Base-by-base conservation (phyloP, 75 land plant species). In the Pinus tabuliformis region DNA sequence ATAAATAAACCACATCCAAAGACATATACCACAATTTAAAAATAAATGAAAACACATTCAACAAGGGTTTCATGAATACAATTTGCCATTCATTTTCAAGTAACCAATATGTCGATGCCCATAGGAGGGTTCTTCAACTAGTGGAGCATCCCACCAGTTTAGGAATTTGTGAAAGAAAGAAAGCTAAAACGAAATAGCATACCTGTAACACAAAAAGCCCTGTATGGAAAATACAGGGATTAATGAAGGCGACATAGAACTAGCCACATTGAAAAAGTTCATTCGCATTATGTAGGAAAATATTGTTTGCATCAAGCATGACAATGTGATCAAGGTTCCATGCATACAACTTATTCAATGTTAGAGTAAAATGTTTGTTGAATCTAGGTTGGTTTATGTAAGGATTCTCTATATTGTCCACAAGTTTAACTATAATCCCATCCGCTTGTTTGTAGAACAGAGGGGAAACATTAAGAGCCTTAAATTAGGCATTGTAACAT, bases 311-410 rank as follows among this genome's bases (percentile, higher is more conserved):
- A 74, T 97, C 99, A 33, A 97, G 86, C 99, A 97, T 97, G 24
- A 97, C 85, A 39, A 97, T 95, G 11, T 97, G 83, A 13, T 97
- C 98, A 79, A 97, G 78, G 52, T 78, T 90, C 99, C 99, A 97
- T 5, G 93, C 99, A 70, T 97, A 97, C 54, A 97, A 76, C 82
- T 97, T 97, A 86, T 97, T 97, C 77, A 94, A 70, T 56, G 99
- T 89, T 33, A 86, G 78, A 81, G 85, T 88, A 78, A 94, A 94
- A 66, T 95, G 82, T 33, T 65, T 74, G 61, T 96, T 74, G 70
- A 89, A 92, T 36, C 83, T 80, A 11, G 59, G 52, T 56, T 89
- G 92, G 5, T 68, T 61, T 75, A 76, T 79, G 56, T 97, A 97
- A 57, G 99, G 99, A 72, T 94, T 97, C 30, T 88, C 79, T 68